These are phyloP conservation scores for Capsella bursapastoris DNA, from an alignment of 345 rosid genomes.

Conservation along the genomic window DNA sequence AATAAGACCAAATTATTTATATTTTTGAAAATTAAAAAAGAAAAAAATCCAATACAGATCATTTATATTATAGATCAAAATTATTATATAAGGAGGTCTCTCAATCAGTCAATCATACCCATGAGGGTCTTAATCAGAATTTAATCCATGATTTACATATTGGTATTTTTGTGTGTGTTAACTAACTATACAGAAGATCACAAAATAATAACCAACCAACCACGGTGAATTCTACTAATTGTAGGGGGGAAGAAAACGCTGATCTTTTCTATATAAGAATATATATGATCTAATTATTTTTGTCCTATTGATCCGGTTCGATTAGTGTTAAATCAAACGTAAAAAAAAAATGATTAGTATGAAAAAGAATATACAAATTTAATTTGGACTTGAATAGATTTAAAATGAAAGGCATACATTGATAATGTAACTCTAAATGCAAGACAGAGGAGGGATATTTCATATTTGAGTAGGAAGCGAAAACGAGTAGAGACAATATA, in stretches of 20 bases:
- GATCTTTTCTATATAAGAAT: not conserved
- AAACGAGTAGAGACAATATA: not conserved
- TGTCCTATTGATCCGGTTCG: not conserved
- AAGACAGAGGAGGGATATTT: no score
- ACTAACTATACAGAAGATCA: no score
- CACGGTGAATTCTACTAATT: not conserved
- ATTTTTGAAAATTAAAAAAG: not conserved
- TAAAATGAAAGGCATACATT: no score
- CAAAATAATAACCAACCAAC: no score
- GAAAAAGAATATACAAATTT: no score
- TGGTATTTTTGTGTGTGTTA: no score
- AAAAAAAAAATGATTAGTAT: not conserved
- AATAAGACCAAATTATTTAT: not conserved
- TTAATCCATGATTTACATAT: constrained; percentile 5
- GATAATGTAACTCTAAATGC: no score
- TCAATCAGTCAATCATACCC: constrained; percentile 29
- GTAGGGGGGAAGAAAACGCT: not conserved
- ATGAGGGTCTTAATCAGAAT: not conserved
- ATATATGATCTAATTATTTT: not conserved
- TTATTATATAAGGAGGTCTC: constrained; percentile 5
- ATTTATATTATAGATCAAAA: not conserved
- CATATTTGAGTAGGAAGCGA: no score
- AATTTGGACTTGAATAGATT: no score
- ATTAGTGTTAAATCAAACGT: not conserved
- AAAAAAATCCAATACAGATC: not conserved